Percentiles rank a stretch among this genome's conserved stretches.
These are phyloP conservation scores for Phlegmacium glaucopus DNA, from an alignment of 768 basidiomycete genomes.

Conservation along the genomic window DNA sequence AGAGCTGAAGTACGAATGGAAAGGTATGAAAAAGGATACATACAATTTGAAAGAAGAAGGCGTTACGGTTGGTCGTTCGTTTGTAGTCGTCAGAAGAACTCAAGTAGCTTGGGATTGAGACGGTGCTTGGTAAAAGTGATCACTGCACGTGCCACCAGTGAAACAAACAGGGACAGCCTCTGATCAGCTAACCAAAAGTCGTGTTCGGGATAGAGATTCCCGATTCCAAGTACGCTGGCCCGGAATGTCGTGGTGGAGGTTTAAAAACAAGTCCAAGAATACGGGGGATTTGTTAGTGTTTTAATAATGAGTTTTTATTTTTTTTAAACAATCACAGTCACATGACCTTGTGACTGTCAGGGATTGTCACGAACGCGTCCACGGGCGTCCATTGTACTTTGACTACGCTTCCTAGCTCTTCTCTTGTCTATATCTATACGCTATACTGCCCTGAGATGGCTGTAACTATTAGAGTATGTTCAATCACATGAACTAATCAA, in stretches of 20 bases:
- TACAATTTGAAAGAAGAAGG: conserved; percentile 14
- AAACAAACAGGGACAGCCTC: not conserved
- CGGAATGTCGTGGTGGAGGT: too few species aligned
- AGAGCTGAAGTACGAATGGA: conserved; percentile 1
- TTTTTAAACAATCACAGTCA: conserved; percentile 9
- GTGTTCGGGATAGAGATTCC: too few species aligned
- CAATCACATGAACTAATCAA: not conserved
- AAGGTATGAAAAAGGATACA: not conserved
- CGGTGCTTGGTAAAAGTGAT: not conserved
- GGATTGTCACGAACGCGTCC: conserved; percentile 20
- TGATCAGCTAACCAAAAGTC: not conserved
- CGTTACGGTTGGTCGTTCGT: conserved; percentile 19
- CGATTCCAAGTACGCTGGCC: too few species aligned
- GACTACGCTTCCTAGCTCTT: conserved; percentile 2
- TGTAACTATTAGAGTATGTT: conserved; percentile 62
- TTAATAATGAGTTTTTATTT: too few species aligned
- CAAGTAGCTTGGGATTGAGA: conserved; percentile 8
- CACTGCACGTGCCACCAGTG: not conserved
- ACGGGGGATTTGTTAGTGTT: too few species aligned
- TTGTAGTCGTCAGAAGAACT: conserved; percentile 19
- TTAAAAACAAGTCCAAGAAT: too few species aligned
- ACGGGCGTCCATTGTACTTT: conserved; percentile 9
- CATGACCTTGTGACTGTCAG: conserved; percentile 9
- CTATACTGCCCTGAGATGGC: conserved; percentile 42
- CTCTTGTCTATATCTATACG: conserved; percentile 11